These are phyloP conservation scores for Geum urbanum DNA, from an alignment of 306 rosid species.

Conservation along the genomic window DNA sequence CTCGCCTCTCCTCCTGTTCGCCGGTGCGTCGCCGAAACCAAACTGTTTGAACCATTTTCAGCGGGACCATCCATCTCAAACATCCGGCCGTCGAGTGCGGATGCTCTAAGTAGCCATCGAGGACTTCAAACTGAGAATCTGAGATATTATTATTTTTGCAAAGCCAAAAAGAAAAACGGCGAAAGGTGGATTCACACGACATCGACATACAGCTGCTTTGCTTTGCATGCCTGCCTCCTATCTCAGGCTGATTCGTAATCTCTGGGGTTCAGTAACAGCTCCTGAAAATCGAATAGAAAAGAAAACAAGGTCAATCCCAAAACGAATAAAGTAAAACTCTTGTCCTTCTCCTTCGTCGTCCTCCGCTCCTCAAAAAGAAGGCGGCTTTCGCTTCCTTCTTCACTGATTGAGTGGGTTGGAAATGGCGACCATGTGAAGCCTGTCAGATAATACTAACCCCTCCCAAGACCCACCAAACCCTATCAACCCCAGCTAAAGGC, in stretches of 20 bases:
- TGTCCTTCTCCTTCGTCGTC: not conserved
- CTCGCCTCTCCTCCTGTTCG: no score
- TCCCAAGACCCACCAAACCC: constrained; percentile 25
- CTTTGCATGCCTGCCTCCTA: constrained; percentile 11
- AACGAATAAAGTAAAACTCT: not conserved
- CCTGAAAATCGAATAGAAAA: not conserved
- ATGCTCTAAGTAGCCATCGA: no score
- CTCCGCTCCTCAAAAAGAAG: not conserved
- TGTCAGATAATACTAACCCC: constrained; percentile 19
- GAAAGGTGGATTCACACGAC: constrained; percentile 3
- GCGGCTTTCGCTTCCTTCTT: not conserved
- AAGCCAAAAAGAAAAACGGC: not conserved
- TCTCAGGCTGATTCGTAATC: not conserved
- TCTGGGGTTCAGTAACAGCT: not conserved
- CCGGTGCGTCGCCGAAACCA: no score
- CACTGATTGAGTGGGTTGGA: constrained; percentile 13
- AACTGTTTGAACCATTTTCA: no score
- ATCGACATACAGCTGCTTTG: not conserved
- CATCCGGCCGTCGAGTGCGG: no score
- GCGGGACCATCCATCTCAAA: no score
- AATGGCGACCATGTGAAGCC: constrained; percentile 34
- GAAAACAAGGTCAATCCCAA: not conserved
- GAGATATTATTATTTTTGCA: not conserved
- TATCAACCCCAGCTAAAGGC: constrained; percentile 12
- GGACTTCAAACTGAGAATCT: not conserved